Evolutionary conservation across 805 yeast genomes (phyloP), one percentile per base, ranked within the genome.

Genomic region (Ogataea nonfermentans): DNA sequence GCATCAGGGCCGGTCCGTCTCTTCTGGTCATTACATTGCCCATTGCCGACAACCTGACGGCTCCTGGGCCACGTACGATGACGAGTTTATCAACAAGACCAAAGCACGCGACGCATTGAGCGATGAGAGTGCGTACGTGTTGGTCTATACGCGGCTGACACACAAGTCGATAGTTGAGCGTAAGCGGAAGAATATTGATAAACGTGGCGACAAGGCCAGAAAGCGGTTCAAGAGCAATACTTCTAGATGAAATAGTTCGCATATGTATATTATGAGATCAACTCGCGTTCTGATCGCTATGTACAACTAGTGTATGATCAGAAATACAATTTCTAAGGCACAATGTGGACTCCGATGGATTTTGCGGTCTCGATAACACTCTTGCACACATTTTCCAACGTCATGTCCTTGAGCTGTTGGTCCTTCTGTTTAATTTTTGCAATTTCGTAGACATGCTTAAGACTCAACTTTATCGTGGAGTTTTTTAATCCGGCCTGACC

Each of bases 381-480:
- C 55, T 91, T 91, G 40, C 84, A 84, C 30, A 93, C 81, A 14
- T 84, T 77, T 57, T 85, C 77, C 59, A 91, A 60, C 14, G 81
- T 85, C 41, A 83, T 65, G 37, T 74, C 72, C 39, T 79, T 74
- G 62, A 89, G 95, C 53, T 83, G 76, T 2, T 78, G 80, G 63
- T 93, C 99, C 2, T 81, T 83, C 61, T 89, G 79, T 68, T 93
- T 93, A 51, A 93, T 83, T 67, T 88, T 84, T 25, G 99, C 98
- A 53, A 93, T 85, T 66, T 91, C 98, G 59, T 87, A 93, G 20
- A 89, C 75, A 60, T 93, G 98, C 63, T 93, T 93, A 54, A 93
- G 72, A 12, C 90, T 79, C 24, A 37, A 16, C 32, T 37, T 17
- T 27, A 76, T 57, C 36, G 68, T 63, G 27, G 64, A 63, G 49